Percentiles rank a stretch among this genome's conserved stretches.
Evolutionary conservation across 106 monocot genomes (phyloP).

Genomic region (Acanthochlamys bracteata): DNA sequence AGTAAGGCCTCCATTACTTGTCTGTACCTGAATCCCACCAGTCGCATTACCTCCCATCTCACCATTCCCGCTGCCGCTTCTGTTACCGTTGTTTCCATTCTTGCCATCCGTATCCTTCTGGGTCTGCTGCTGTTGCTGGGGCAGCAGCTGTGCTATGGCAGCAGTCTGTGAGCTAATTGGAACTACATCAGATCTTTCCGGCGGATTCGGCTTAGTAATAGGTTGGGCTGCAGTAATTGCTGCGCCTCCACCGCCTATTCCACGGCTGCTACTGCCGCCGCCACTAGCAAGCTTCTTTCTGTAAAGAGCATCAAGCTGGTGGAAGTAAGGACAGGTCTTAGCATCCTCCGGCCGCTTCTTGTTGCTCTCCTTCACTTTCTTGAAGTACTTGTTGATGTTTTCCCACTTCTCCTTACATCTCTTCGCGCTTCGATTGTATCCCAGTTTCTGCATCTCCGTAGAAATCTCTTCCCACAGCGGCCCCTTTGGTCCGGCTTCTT

Average conservation of each 20-base stretch:
- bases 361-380: slow-evolving; percentile 91
- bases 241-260: not conserved
- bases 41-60: not conserved
- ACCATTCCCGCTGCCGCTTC: slow-evolving; percentile 8
- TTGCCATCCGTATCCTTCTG: not conserved
- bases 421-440: slow-evolving; percentile 60
- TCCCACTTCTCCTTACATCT: slow-evolving; percentile 96
- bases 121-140: not conserved
- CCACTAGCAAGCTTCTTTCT: slow-evolving; percentile 27
- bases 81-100: not conserved
- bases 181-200: not conserved
- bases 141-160: slow-evolving; percentile 4
- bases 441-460: slow-evolving; percentile 46
- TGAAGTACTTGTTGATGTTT: slow-evolving; percentile 96
- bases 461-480: slow-evolving; percentile 88
- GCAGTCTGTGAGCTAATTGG: not conserved
- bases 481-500: slow-evolving; percentile 72
- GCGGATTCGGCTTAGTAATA: slow-evolving; percentile 4
- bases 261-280: not conserved
- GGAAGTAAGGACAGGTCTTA: slow-evolving; percentile 91
- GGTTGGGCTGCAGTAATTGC: not conserved
- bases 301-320: slow-evolving; percentile 74
- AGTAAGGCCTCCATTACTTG: slow-evolving; percentile 33
- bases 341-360: slow-evolving; percentile 75
- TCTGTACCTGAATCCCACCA: slow-evolving; percentile 5